Conservation (phyloP, 371 early-diverging fungal species). For the Zychaea mexicana region DNA sequence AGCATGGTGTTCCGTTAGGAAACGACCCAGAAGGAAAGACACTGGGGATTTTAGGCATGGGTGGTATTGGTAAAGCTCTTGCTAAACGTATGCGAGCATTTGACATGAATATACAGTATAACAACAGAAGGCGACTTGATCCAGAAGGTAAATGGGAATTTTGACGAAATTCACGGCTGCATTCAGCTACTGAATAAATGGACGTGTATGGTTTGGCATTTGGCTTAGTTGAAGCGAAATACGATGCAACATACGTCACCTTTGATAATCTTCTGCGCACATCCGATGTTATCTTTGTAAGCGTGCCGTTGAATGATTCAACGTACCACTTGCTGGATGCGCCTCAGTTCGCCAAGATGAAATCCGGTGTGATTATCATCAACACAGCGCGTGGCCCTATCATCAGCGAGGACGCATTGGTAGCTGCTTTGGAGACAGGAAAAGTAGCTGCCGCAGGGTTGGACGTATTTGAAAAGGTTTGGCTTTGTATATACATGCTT, state of each 20-base stretch:
- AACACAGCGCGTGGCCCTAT: conserved; percentile 68
- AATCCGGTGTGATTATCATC: conserved; percentile 54
- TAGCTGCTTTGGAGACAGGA: conserved; percentile 55
- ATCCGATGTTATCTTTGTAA: conserved; percentile 61
- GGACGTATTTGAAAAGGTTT: conserved; percentile 60
- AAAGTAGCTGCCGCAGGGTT: conserved; percentile 57
- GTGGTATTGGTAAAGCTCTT: conserved; percentile 62
- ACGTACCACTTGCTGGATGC: conserved; percentile 53
- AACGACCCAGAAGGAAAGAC: conserved; percentile 53
- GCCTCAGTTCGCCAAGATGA: conserved; percentile 53
- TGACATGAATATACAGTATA: conserved; percentile 56
- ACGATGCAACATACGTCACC: conserved; percentile 42
- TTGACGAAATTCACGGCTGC: background rate
- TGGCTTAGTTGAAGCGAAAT: conserved; percentile 40
- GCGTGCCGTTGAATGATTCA: conserved; percentile 53
- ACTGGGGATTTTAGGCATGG: conserved; percentile 63
- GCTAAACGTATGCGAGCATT: conserved; percentile 58
- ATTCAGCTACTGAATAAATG: no score
- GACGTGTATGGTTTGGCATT: no score
- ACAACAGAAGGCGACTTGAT: conserved; percentile 52
- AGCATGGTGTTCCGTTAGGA: conserved; percentile 47
- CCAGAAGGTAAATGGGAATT: conserved; percentile 21
- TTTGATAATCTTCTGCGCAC: conserved; percentile 50
- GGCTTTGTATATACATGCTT: background rate
- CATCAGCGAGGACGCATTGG: conserved; percentile 54